Percentiles rank a stretch among this genome's conserved stretches.
Conservation (phyloP, 768 basidiomycete genomes). For the Tricholoma bakamatsutake region DNA sequence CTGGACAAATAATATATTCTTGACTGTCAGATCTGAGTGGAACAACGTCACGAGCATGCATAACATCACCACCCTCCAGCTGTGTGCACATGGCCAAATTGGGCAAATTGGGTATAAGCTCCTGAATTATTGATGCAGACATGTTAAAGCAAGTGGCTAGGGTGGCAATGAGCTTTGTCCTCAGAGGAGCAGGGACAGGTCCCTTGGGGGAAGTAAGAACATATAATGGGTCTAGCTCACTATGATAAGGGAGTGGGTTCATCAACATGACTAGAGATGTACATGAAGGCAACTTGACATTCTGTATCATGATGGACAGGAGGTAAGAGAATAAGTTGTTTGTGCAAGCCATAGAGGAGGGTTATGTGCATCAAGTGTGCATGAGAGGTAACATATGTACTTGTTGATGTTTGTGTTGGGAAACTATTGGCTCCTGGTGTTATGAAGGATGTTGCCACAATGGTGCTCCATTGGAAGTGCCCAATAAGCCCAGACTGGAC, state of each 20-base stretch:
- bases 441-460: conserved; percentile 24
- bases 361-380: too few species aligned
- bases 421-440: conserved; percentile 22
- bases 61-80: conserved; percentile 24
- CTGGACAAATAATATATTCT: conserved; percentile 27
- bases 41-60: conserved; percentile 11
- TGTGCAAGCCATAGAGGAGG: too few species aligned
- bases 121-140: too few species aligned
- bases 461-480: conserved; percentile 33
- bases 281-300: too few species aligned
- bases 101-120: conserved; percentile 7
- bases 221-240: neutral
- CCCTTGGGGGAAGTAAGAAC: neutral
- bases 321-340: too few species aligned
- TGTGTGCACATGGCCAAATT: conserved; percentile 23
- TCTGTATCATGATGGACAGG: too few species aligned
- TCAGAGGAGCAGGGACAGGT: neutral
- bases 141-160: neutral
- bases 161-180: neutral
- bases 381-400: conserved; percentile 18
- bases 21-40: conserved; percentile 15
- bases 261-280: too few species aligned
- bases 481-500: too few species aligned
- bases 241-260: too few species aligned
- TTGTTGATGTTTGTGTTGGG: conserved; percentile 26